Evolutionary conservation across 305 asterid genomes (phyloP).

Genomic region (Solanum hybrid): DNA sequence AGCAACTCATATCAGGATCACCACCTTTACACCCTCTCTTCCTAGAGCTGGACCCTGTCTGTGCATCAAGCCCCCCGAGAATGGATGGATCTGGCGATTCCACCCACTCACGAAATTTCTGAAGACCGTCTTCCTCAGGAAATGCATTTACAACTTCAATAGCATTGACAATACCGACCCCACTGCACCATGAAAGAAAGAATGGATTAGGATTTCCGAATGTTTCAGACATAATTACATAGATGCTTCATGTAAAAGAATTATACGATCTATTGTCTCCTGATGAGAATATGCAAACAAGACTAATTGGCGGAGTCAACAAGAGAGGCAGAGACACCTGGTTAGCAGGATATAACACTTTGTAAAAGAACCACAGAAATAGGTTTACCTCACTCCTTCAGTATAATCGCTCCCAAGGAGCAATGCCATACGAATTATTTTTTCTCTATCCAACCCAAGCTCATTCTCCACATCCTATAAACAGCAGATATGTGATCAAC

Average conservation of each 20-base stretch:
- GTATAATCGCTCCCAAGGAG: slow-evolving; percentile 97
- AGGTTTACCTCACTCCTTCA: slow-evolving; percentile 87
- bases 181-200: slow-evolving; percentile 35
- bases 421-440: slow-evolving; percentile 72
- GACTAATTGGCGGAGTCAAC: background rate
- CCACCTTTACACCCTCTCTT: slow-evolving; percentile 36
- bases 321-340: background rate
- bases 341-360: background rate
- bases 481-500: slow-evolving; percentile 16
- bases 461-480: slow-evolving; percentile 79
- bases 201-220: background rate
- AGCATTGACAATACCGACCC: slow-evolving; percentile 96
- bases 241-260: background rate
- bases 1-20: slow-evolving; percentile 14
- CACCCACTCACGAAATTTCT: slow-evolving; percentile 87
- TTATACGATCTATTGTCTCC: background rate
- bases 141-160: slow-evolving; percentile 94
- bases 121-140: slow-evolving; percentile 80
- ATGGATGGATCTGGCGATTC: slow-evolving; percentile 94
- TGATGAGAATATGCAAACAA: background rate
- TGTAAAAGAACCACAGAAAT: background rate
- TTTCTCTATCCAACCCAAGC: slow-evolving; percentile 85
- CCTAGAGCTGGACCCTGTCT: slow-evolving; percentile 33
- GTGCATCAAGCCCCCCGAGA: slow-evolving; percentile 50
- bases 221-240: background rate